Conservation (phyloP, 2,329 filamentous ascomycete genomes). For the Aspergillus versicolor region DNA sequence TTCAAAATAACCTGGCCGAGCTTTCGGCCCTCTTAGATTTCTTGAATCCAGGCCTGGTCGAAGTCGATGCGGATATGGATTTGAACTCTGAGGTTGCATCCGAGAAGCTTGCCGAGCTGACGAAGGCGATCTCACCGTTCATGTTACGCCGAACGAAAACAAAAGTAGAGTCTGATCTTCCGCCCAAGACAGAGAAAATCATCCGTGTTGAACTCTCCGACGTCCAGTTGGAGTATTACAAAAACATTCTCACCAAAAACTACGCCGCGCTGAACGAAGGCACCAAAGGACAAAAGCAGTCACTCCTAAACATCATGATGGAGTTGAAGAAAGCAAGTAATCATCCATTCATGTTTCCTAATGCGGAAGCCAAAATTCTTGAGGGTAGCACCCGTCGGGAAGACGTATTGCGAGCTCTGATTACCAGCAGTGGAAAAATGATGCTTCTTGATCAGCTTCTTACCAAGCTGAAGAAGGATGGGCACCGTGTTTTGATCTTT, state of each 20-base stretch:
- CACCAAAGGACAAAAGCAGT: slow-evolving; percentile 87
- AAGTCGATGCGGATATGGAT: slow-evolving; percentile 90
- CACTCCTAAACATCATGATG: slow-evolving; percentile 98
- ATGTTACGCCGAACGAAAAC: slow-evolving; percentile 96
- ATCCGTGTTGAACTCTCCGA: slow-evolving; percentile 96
- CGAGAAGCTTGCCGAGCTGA: slow-evolving; percentile 81
- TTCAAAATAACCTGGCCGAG: slow-evolving; percentile 95
- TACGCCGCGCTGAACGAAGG: slow-evolving; percentile 92
- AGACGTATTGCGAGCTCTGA: slow-evolving; percentile 86
- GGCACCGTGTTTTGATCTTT: slow-evolving; percentile 95
- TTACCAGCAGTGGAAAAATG: slow-evolving; percentile 98
- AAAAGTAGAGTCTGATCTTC: slow-evolving; percentile 93
- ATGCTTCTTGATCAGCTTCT: slow-evolving; percentile 97
- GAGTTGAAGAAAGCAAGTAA: slow-evolving; percentile 99
- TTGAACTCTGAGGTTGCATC: slow-evolving; percentile 77
- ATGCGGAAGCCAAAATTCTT: slow-evolving; percentile 85
- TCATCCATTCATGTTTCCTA: slow-evolving; percentile 96
- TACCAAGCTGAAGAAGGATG: slow-evolving; percentile 87
- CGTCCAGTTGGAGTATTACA: slow-evolving; percentile 96
- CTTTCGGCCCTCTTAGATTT: slow-evolving; percentile 93
- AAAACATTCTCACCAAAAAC: slow-evolving; percentile 96
- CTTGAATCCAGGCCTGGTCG: slow-evolving; percentile 88
- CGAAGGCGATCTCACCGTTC: slow-evolving; percentile 83
- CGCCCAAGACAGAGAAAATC: slow-evolving; percentile 97
- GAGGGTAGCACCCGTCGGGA: slow-evolving; percentile 78